These are phyloP conservation scores for Gastrolobium villosum DNA, from an alignment of 306 rosid species.

Conservation along the genomic window DNA sequence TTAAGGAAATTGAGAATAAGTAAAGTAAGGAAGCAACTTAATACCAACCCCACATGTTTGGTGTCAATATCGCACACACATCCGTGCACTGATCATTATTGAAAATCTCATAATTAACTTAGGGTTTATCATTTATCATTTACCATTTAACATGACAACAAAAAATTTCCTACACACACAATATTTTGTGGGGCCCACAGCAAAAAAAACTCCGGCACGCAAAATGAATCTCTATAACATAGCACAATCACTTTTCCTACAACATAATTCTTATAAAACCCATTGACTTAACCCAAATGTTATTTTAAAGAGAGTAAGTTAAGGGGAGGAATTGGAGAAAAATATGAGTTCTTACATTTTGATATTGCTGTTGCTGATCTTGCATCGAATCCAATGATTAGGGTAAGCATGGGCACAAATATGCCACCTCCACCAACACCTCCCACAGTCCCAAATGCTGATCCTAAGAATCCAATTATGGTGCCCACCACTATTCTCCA, in stretches of 20 bases:
- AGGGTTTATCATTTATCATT: too few relatives aligned
- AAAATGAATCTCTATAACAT: too few relatives aligned
- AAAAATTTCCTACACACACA: too few relatives aligned
- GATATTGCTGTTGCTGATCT: slow-evolving; percentile 88
- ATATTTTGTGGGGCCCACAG: too few relatives aligned
- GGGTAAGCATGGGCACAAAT: slow-evolving; percentile 88
- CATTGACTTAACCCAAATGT: not conserved
- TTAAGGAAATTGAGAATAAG: slow-evolving; percentile 1
- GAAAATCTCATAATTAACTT: slow-evolving; percentile 18
- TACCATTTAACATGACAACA: too few relatives aligned
- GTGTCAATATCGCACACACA: not conserved
- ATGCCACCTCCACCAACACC: slow-evolving; percentile 97
- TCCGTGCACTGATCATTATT: not conserved
- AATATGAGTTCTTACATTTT: slow-evolving; percentile 66
- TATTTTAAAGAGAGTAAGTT: not conserved
- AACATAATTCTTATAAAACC: too few relatives aligned
- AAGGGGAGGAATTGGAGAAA: not conserved
- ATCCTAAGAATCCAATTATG: slow-evolving; percentile 78
- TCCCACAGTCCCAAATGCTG: slow-evolving; percentile 89
- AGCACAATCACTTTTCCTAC: too few relatives aligned
- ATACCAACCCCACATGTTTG: not conserved
- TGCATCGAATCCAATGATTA: slow-evolving; percentile 55
- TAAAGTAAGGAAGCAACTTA: not conserved
- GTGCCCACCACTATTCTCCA: slow-evolving; percentile 76
- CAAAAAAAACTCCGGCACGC: too few relatives aligned